A percentile compares a stretch with the other conserved stretches of the same genome.
Evolutionary conservation across 2,329 filamentous ascomycete species (phyloP).

Genomic region (Alternaria viburni): DNA sequence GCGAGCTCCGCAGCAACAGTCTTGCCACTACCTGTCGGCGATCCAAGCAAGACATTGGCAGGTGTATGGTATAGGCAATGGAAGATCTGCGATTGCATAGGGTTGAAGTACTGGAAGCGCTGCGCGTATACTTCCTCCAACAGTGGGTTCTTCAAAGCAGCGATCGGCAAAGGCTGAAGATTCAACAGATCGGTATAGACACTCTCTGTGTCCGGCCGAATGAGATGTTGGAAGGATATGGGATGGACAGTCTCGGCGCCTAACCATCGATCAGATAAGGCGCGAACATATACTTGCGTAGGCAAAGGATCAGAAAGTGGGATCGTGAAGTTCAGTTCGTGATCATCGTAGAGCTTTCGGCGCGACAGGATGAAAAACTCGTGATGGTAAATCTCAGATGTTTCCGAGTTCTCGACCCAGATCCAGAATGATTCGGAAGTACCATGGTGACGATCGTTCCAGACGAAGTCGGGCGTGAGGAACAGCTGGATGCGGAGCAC

Average conservation of each 20-base stretch:
- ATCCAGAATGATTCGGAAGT: slow-evolving; percentile 97
- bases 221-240: slow-evolving; percentile 96
- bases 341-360: slow-evolving; percentile 91
- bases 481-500: slow-evolving; percentile 89
- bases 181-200: slow-evolving; percentile 94
- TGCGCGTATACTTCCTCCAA: slow-evolving; percentile 88
- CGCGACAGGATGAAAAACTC: slow-evolving; percentile 94
- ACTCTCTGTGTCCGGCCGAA: slow-evolving; percentile 95
- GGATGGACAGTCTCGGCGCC: slow-evolving; percentile 95
- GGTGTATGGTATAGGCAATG: slow-evolving; percentile 93
- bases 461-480: slow-evolving; percentile 86
- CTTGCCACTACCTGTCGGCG: slow-evolving; percentile 96
- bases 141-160: slow-evolving; percentile 83
- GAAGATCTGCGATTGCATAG: slow-evolving; percentile 99
- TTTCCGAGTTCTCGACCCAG: slow-evolving; percentile 99
- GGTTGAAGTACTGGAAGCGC: slow-evolving; percentile 96
- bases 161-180: slow-evolving; percentile 85
- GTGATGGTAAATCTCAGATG: slow-evolving; percentile 95
- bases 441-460: slow-evolving; percentile 94
- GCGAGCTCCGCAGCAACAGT: slow-evolving; percentile 94
- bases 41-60: slow-evolving; percentile 91
- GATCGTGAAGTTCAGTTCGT: slow-evolving; percentile 97
- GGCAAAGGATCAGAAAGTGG: slow-evolving; percentile 91
- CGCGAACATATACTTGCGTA: slow-evolving; percentile 93
- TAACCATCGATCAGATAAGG: slow-evolving; percentile 94